Conservation (phyloP, 768 basidiomycete species). For the Russula foetens region DNA sequence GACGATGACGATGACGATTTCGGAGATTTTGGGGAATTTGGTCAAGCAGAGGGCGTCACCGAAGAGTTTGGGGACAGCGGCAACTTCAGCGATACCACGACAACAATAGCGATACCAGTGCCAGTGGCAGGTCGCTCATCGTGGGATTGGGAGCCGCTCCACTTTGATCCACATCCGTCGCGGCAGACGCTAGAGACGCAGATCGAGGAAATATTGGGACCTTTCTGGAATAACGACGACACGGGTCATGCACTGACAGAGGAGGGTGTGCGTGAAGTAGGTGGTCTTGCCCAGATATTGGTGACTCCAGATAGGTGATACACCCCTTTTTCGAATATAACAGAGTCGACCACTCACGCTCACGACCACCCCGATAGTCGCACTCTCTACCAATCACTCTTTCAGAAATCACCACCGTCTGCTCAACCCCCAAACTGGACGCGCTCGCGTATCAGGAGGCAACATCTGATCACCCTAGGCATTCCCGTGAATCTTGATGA, state of each 20-base stretch:
- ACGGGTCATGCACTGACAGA: constrained; percentile 49
- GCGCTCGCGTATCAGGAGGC: constrained; percentile 81
- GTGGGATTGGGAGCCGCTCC: constrained; percentile 51
- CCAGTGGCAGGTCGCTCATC: constrained; percentile 34
- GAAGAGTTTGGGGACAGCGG: constrained; percentile 31
- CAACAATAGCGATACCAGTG: constrained; percentile 25
- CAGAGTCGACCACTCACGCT: constrained; percentile 22
- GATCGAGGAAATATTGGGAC: constrained; percentile 55
- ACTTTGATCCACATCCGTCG: constrained; percentile 56
- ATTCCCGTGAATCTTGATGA: constrained; percentile 95
- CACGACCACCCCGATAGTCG: constrained; percentile 49
- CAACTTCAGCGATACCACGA: constrained; percentile 32
- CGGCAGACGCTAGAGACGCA: constrained; percentile 48
- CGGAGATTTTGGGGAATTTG: constrained; percentile 85
- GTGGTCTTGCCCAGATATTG: constrained; percentile 74
- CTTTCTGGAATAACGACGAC: constrained; percentile 53
- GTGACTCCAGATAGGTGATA: constrained; percentile 65
- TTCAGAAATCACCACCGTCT: constrained; percentile 60
- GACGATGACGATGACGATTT: constrained; percentile 71
- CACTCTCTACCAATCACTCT: constrained; percentile 61
- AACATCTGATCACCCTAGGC: constrained; percentile 85
- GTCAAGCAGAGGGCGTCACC: constrained; percentile 40
- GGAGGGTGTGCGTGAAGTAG: constrained; percentile 70
- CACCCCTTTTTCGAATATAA: constrained; percentile 1
- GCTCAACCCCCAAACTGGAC: constrained; percentile 91